These are phyloP conservation scores for Cladosporium sp. DNA, from an alignment of 2,329 filamentous ascomycete genomes.

Conservation along the genomic window DNA sequence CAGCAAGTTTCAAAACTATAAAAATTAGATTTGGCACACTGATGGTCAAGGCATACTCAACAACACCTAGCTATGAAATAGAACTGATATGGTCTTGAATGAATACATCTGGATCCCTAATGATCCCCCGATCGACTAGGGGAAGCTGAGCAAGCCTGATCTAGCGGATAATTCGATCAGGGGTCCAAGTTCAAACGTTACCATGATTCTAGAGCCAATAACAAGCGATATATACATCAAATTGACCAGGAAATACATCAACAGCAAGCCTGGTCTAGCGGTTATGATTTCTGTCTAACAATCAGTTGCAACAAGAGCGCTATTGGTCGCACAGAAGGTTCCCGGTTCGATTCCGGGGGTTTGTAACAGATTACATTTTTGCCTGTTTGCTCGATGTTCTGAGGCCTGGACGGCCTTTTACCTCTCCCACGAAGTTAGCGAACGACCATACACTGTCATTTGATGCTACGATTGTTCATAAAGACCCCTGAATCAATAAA, in stretches of 20 bases:
- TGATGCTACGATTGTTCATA: not conserved
- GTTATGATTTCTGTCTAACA: constrained; percentile 15
- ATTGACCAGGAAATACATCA: not conserved
- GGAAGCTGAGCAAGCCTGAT: not conserved
- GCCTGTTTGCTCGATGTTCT: not conserved
- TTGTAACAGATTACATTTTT: constrained; percentile 3
- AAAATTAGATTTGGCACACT: not conserved
- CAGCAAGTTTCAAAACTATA: not conserved
- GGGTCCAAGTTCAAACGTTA: not conserved
- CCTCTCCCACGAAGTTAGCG: not conserved
- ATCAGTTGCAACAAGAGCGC: not conserved
- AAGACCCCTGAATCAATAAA: not conserved
- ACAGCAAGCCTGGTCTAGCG: constrained; percentile 7
- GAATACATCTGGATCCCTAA: not conserved
- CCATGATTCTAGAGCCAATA: too few species aligned
- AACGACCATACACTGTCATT: not conserved
- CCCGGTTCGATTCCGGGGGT: constrained; percentile 13
- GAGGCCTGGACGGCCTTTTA: not conserved
- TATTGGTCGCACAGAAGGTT: constrained; percentile 7
- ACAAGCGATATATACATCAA: not conserved
- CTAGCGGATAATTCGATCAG: not conserved
- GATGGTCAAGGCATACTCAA: not conserved
- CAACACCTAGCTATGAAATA: not conserved
- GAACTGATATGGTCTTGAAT: not conserved
- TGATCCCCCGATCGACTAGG: not conserved